A percentile compares a stretch with the other conserved stretches of the same genome.
These are phyloP conservation scores for Miamiensis avidus DNA, from an alignment of 169 alveolate species.

Conservation along the genomic window DNA sequence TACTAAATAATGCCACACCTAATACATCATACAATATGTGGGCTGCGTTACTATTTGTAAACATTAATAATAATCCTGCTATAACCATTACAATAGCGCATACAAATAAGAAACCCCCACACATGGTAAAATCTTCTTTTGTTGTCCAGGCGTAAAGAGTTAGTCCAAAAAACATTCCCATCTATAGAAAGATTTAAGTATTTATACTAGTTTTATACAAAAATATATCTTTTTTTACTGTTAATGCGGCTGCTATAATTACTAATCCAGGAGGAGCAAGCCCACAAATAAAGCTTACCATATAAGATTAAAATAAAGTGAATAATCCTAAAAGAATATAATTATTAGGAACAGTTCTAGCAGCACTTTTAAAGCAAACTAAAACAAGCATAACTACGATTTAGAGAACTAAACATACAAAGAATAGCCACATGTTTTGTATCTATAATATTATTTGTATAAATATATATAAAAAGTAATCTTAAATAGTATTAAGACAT, in stretches of 20 bases:
- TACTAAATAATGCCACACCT: slow-evolving; percentile 38
- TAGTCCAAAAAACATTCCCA: slow-evolving; percentile 33
- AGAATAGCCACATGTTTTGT: slow-evolving; percentile 5
- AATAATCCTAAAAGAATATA: slow-evolving; percentile 46
- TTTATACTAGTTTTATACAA: not conserved
- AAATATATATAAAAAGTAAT: no score
- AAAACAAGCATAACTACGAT: slow-evolving; percentile 9
- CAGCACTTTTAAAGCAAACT: slow-evolving; percentile 40
- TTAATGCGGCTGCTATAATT: slow-evolving; percentile 38
- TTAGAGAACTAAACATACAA: slow-evolving; percentile 14
- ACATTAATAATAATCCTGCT: slow-evolving; percentile 18
- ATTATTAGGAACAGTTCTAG: slow-evolving; percentile 48
- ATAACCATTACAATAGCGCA: not conserved
- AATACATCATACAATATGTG: slow-evolving; percentile 7
- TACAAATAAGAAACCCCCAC: slow-evolving; percentile 25
- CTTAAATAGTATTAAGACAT: not conserved
- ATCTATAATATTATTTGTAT: not conserved
- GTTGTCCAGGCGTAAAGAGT: slow-evolving; percentile 49
- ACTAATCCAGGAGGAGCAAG: slow-evolving; percentile 13
- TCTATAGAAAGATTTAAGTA: not conserved
- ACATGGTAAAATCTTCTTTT: slow-evolving; percentile 33
- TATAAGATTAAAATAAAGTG: slow-evolving; percentile 46
- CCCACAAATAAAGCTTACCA: slow-evolving; percentile 28
- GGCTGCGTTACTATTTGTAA: not conserved
- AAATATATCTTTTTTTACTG: not conserved